phyloP scores from a whole-genome alignment of 2,329 filamentous ascomycete genomes.

The Trichoderma breve region DNA sequence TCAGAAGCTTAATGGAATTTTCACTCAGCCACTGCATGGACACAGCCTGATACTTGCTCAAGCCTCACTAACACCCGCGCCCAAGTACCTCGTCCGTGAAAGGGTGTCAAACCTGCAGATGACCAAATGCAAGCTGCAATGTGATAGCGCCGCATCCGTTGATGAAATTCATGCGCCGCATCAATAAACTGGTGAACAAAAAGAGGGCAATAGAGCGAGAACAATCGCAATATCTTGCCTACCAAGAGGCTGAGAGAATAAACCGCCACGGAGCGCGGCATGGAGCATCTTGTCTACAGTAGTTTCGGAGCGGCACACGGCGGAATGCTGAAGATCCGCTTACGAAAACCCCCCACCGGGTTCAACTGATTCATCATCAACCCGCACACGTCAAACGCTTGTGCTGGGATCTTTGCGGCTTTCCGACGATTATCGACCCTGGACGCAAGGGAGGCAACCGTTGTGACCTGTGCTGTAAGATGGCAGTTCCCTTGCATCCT shows the following conservation, averaged over 20 bases:
- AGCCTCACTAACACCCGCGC: background rate
- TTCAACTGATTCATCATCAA: background rate
- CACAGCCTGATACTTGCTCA: background rate
- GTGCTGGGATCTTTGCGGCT: background rate
- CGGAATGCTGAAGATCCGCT: background rate
- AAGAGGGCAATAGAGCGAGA: background rate
- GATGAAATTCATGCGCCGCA: background rate
- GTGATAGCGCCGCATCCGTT: constrained; percentile 4
- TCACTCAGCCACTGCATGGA: background rate
- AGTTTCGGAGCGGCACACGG: background rate
- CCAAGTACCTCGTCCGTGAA: background rate
- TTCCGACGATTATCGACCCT: background rate
- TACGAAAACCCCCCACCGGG: background rate
- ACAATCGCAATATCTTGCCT: background rate
- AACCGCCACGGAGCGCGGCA: background rate
- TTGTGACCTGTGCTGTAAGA: constrained; percentile 17
- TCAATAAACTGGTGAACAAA: background rate
- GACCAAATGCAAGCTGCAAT: background rate
- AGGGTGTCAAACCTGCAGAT: constrained; percentile 8
- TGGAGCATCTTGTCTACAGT: background rate
- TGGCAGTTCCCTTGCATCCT: constrained; percentile 32
- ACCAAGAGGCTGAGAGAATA: background rate
- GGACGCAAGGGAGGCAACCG: background rate
- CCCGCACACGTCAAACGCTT: background rate
- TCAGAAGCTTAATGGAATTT: background rate